These are phyloP conservation scores for Aspergillus ochraceus DNA, from an alignment of 2,329 filamentous ascomycete species.

Conservation along the genomic window DNA sequence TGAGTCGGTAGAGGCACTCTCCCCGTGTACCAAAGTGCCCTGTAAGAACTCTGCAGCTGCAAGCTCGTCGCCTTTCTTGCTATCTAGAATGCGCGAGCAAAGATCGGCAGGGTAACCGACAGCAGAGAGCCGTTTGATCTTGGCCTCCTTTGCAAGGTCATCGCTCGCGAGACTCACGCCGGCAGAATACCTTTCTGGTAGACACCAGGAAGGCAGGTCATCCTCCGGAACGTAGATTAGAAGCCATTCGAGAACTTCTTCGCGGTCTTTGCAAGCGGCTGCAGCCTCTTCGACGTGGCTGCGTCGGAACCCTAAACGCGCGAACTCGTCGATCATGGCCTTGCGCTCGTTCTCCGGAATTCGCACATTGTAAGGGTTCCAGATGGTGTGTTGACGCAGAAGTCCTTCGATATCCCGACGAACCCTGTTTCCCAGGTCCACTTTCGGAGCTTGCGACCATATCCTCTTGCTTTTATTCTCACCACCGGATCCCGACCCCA, in stretches of 20 bases:
- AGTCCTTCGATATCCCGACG: constrained; percentile 76
- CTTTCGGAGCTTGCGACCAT: constrained; percentile 82
- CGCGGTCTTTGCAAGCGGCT: constrained; percentile 81
- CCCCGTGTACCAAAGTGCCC: constrained; percentile 60
- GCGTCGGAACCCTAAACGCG: constrained; percentile 77
- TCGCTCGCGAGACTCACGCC: constrained; percentile 83
- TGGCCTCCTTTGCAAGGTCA: constrained; percentile 76
- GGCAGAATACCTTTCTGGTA: constrained; percentile 88
- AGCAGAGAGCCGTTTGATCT: constrained; percentile 76
- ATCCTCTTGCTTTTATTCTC: constrained; percentile 60
- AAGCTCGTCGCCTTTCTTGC: constrained; percentile 69
- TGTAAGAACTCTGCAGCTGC: constrained; percentile 80
- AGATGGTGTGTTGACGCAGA: constrained; percentile 74
- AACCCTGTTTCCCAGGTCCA: constrained; percentile 86
- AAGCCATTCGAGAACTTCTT: constrained; percentile 94
- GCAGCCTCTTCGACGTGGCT: constrained; percentile 89
- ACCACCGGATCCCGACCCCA: constrained; percentile 33
- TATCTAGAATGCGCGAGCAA: constrained; percentile 74
- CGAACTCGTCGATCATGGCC: constrained; percentile 70
- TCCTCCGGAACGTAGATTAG: constrained; percentile 96
- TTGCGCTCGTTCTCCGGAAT: constrained; percentile 61
- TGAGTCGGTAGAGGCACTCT: constrained; percentile 12
- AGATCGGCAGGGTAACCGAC: constrained; percentile 85
- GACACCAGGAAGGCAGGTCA: constrained; percentile 86
- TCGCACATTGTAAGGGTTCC: constrained; percentile 77